phyloP scores from a whole-genome alignment of 441 rosid genomes.

The Erodium texanum region DNA sequence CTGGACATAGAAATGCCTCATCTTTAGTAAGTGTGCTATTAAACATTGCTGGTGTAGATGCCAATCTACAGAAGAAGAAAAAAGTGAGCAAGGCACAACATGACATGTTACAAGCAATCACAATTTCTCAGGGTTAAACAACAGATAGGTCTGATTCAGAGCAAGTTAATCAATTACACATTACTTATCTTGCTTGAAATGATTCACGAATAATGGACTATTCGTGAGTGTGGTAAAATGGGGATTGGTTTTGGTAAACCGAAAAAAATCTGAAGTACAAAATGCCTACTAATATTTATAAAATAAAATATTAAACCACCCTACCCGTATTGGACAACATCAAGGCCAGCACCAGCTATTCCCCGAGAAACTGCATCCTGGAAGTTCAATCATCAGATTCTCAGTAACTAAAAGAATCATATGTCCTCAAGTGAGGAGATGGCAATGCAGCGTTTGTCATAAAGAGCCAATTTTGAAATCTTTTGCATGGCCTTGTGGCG shows the following conservation, averaged over 20 bases:
- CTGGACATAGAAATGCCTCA: conserved; percentile 68
- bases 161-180: not conserved
- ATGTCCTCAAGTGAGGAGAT: conserved; percentile 6
- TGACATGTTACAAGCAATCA: not conserved
- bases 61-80: conserved; percentile 40
- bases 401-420: conserved; percentile 5
- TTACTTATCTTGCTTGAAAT: conserved; percentile 5
- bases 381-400: conserved; percentile 19
- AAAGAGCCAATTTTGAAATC: not conserved
- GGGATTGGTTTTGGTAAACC: conserved; percentile 8
- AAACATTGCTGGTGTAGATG: conserved; percentile 99
- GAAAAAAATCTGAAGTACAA: conserved; percentile 2
- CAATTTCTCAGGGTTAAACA: too few relatives aligned
- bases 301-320: conserved; percentile 15
- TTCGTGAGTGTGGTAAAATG: not conserved
- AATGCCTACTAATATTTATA: conserved; percentile 3
- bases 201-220: not conserved
- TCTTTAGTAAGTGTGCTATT: conserved; percentile 78
- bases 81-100: not conserved
- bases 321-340: conserved; percentile 85
- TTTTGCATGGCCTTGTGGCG: not conserved
- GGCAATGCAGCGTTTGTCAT: not conserved
- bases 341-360: conserved; percentile 56
- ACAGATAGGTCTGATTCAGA: too few relatives aligned
- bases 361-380: conserved; percentile 94